Evolutionary conservation across 148 eudicot genomes (phyloP), one percentile per base, ranked within the genome.

Genomic region (Fallopia convolvulus): DNA sequence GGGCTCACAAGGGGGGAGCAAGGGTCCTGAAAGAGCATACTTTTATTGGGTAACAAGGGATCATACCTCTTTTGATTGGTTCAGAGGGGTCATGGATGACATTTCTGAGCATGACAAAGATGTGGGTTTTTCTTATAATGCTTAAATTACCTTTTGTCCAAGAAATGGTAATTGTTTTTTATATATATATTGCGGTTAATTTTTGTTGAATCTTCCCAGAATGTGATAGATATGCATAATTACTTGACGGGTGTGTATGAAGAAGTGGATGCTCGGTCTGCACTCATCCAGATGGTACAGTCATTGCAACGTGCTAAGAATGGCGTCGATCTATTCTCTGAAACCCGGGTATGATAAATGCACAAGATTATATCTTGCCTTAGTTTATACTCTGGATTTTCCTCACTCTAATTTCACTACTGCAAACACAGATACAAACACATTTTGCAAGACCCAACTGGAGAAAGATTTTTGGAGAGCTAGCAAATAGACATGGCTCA

Each of bases 361-460:
- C 47, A 44, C 47, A 44, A 44, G 47, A 44, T 44, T 44, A 6
- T 44, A 44, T 1, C 47, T 44, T 44, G 7, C 47, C 47, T 44
- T 44, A 6, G 47, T 44, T 44, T 44, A 44, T 44, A 44, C 47
- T 44, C 8, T 8, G 10, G 47, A 44, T 6, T 44, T 44, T 44
- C 47, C 47, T 44, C 47, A 44, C 47, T 44, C 8, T 46, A 20
- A 76, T 36, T 52, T 70, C 12, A 39, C 53, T 21, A 39, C 13
- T 32, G 48, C 33, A 75, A 10, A 10, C 55, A 79, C 93, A 93
- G 99, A 96, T 93, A 77, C 84, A 84, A 81, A 91, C 98, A 74
- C 99, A 93, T 85, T 96, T 93, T 84, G 90, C 99, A 70, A 90
- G 99, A 81, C 99, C 98, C n/a, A 96, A 96, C 77, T 96, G 99